Evolutionary conservation across 169 alveolate species (phyloP).

Genomic region (Cryptosporidium parvum): DNA sequence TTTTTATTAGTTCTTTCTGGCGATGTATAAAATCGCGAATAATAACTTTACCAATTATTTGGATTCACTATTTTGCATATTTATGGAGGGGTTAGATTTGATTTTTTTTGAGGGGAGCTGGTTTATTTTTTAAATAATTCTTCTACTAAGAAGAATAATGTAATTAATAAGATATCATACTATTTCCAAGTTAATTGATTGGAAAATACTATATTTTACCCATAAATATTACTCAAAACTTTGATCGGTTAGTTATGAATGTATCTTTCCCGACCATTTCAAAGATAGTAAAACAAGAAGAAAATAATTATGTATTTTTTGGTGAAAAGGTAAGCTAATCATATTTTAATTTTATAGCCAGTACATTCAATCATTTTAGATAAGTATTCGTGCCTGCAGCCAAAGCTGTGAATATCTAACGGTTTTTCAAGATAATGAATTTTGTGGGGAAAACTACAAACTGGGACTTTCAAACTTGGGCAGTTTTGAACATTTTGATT

Average conservation of each 20-base stretch:
- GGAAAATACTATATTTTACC: not conserved
- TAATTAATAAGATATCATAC: too few relatives aligned
- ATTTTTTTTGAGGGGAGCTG: not conserved
- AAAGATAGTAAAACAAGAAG: constrained; percentile 10
- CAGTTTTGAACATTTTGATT: not conserved
- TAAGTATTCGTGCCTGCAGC: constrained; percentile 43
- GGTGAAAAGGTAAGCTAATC: constrained; percentile 53
- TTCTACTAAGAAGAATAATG: not conserved
- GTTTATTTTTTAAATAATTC: too few relatives aligned
- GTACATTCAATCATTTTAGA: constrained; percentile 1
- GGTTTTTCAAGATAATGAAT: not conserved
- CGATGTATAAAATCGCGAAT: not conserved
- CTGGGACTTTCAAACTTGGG: constrained; percentile 22
- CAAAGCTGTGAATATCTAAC: constrained; percentile 65
- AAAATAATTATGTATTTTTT: constrained; percentile 22
- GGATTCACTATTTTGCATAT: not conserved
- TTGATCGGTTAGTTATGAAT: not conserved
- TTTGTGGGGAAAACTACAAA: not conserved
- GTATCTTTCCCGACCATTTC: not conserved
- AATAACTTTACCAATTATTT: too few relatives aligned
- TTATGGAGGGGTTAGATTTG: not conserved
- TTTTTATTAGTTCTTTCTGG: not conserved
- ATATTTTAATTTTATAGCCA: not conserved
- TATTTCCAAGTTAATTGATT: not conserved
- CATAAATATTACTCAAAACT: not conserved